Base-by-base conservation (phyloP, 306 rosid species). In the Clitoria ternatea region DNA sequence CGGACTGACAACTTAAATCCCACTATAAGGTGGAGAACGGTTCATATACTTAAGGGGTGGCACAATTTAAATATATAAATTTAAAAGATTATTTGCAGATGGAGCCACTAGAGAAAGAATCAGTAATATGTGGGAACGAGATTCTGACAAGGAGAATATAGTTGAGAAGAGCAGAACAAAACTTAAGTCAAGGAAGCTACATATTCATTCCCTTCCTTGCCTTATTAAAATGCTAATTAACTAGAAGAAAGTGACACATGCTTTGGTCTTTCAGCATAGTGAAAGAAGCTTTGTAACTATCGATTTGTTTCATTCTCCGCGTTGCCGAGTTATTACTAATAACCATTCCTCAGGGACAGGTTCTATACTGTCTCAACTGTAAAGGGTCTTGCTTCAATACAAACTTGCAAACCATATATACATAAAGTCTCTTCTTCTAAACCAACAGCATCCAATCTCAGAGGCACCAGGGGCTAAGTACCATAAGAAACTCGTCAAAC, bases 251-350 rank as follows among this genome's bases (percentile, higher is more conserved):
- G 61, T 26, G 40, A 61, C 63, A 17, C 33, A 17, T 42, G 47
- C 45, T 52, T 76, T 61, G 15, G 71, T 27, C 7, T 26, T 26
- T 29, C 64, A 29, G 26, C 32, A 37, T 39, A 67, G 17, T 56
- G 6, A 30, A 32, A 30, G 37, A 72, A 59, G 48, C 81, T 77
- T 77, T 49, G 81, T 69, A 60, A 77, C 17, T 2, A 77, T 27
- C 81, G 65, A 48, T 69, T 4, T 59, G 5, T n/a, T 45, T 29
- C 32, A 10, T 15, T 23, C 53, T 60, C 8, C 43, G 4, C 20
- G 24, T 61, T 24, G n/a, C 43, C 12, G 6, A 61, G 44, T 18
- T 50, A 27, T 12, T 52, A 26, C 20, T 17, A 39, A 27, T 27
- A 18, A 53, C 30, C 39, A 30, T 40, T 54, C 49, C 22, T 37